These are phyloP conservation scores for Thelonectria blattea DNA, from an alignment of 2,329 filamentous ascomycete genomes.

Conservation along the genomic window DNA sequence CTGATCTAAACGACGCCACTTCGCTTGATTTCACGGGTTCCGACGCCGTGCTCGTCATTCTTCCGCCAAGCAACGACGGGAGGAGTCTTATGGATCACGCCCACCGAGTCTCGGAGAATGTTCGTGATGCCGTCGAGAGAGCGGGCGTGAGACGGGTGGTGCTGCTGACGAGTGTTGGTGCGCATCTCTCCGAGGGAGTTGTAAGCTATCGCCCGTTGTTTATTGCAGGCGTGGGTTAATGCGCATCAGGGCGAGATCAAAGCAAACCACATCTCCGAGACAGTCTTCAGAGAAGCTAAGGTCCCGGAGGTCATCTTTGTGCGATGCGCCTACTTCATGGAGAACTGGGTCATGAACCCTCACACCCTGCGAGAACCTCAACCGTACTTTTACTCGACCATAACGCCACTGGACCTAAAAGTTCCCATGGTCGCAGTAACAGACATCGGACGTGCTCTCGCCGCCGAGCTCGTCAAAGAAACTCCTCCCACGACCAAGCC, in stretches of 20 bases:
- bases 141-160: constrained; percentile 42
- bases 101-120: constrained; percentile 35
- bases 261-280: constrained; percentile 44
- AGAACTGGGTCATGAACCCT: constrained; percentile 44
- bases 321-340: constrained; percentile 47
- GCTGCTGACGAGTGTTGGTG: constrained; percentile 41
- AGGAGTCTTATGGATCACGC: constrained; percentile 32
- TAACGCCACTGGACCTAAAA: constrained; percentile 42
- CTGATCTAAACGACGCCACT: constrained; percentile 37
- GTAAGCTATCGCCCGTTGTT: constrained; percentile 27
- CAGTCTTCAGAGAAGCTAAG: constrained; percentile 22
- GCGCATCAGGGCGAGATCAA: constrained; percentile 44
- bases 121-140: constrained; percentile 37
- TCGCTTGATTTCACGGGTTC: constrained; percentile 41
- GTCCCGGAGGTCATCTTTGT: constrained; percentile 40
- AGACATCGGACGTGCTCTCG: constrained; percentile 37
- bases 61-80: constrained; percentile 38
- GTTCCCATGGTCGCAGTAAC: constrained; percentile 42
- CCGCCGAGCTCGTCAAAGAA: constrained; percentile 32
- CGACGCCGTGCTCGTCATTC: constrained; percentile 42
- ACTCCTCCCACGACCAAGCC: constrained; percentile 30
- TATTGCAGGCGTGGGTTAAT: background rate
- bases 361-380: constrained; percentile 35
- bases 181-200: constrained; percentile 41
- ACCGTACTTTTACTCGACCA: constrained; percentile 43